A percentile compares a stretch with the other conserved stretches of the same genome.
Evolutionary conservation across 23 red algal species (phyloP).

Genomic region (Gracilaria domingensis): DNA sequence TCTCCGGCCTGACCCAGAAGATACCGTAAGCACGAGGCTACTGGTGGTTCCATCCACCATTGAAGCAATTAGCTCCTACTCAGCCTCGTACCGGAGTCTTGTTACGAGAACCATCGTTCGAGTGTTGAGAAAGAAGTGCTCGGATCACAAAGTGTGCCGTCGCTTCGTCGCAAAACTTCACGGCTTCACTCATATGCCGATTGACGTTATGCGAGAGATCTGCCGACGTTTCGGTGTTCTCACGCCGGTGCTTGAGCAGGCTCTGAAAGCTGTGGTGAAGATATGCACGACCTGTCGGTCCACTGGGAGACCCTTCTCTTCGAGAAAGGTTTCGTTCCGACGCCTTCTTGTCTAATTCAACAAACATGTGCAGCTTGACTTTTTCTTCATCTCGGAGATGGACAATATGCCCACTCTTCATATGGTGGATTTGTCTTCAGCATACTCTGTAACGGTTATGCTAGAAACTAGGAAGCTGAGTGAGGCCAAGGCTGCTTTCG

Average conservation of each 20-base stretch:
- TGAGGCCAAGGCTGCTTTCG: not conserved
- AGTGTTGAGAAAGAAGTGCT: not conserved
- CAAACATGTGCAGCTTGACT: constrained; percentile 45
- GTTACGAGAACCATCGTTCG: too few relatives aligned
- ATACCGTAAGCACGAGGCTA: not conserved
- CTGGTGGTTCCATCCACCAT: constrained; percentile 7
- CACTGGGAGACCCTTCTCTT: constrained; percentile 2
- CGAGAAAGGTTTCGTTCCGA: constrained; percentile 25
- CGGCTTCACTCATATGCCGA: constrained; percentile 21
- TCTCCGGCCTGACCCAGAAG: not conserved
- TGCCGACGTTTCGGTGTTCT: constrained; percentile 13
- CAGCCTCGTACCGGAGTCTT: not conserved
- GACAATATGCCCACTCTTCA: constrained; percentile 27
- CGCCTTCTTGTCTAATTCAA: constrained; percentile 36
- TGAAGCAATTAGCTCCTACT: constrained; percentile 7
- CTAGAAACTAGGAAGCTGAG: not conserved
- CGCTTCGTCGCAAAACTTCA: constrained; percentile 37
- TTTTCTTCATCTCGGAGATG: constrained; percentile 34
- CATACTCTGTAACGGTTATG: not conserved
- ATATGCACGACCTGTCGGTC: constrained; percentile 14
- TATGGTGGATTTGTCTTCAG: constrained; percentile 37
- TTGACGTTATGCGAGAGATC: constrained; percentile 28
- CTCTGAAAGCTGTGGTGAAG: not conserved
- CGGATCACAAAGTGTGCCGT: not conserved
- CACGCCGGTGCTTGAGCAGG: constrained; percentile 17